phyloP scores from a whole-genome alignment of 345 rosid species.

The Citrus glauca region DNA sequence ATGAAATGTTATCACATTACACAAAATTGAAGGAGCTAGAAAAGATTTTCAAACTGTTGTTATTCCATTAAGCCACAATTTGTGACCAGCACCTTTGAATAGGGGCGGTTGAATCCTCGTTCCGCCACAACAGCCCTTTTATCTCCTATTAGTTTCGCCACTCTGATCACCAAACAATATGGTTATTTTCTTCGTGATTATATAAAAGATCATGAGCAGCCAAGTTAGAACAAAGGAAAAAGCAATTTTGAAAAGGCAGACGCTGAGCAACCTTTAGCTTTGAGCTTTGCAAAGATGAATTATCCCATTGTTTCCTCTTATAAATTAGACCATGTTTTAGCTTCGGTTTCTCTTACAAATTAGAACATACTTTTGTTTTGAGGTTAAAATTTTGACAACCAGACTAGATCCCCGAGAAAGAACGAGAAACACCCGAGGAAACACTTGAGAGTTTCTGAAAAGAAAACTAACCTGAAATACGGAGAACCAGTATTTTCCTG shows the following conservation, averaged over 20 bases:
- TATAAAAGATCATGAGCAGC: background rate
- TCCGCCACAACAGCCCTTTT: constrained; percentile 91
- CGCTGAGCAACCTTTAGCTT: background rate
- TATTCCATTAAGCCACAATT: constrained; percentile 67
- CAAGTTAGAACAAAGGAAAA: background rate
- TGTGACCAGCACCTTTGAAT: constrained; percentile 66
- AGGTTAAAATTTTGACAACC: too few species aligned
- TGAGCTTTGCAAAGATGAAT: too few species aligned
- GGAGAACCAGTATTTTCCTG: constrained; percentile 80
- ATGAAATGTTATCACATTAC: constrained; percentile 10
- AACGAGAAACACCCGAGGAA: background rate
- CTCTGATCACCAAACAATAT: constrained; percentile 36
- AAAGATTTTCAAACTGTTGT: constrained; percentile 4
- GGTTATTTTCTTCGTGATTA: background rate
- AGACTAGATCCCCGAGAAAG: too few species aligned
- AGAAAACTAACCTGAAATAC: constrained; percentile 64
- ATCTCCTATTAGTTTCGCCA: constrained; percentile 82
- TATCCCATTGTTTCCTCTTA: too few species aligned
- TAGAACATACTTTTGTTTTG: too few species aligned
- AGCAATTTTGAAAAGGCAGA: background rate
- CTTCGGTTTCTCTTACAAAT: too few species aligned
- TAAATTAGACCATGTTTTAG: too few species aligned
- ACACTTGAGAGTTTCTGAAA: background rate
- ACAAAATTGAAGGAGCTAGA: constrained; percentile 3
- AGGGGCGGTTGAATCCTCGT: constrained; percentile 88